Evolutionary conservation across 129 eudicot genomes (phyloP).

Genomic region (Artemisia annua): DNA sequence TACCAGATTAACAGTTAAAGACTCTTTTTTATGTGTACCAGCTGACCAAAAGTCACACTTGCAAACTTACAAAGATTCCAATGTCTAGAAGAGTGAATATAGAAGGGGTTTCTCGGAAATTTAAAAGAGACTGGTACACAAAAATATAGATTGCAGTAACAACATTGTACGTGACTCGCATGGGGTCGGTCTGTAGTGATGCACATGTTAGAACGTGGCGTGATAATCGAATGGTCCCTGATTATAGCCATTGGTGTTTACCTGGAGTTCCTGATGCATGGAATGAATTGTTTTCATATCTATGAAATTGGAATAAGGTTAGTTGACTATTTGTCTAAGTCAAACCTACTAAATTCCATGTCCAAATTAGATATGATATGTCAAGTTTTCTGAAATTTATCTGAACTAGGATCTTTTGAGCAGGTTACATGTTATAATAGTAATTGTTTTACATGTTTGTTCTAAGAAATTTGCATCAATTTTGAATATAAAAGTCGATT

Average conservation of each 20-base stretch:
- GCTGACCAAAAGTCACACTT: constrained; percentile 55
- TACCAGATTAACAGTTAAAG: too few species aligned
- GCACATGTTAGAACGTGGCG: constrained; percentile 93
- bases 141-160: constrained; percentile 60
- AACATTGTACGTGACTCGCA: constrained; percentile 73
- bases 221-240: background rate
- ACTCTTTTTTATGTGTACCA: constrained; percentile 25
- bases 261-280: constrained; percentile 23
- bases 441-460: too few species aligned
- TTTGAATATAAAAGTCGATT: background rate
- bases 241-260: too few species aligned
- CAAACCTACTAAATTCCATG: background rate
- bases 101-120: constrained; percentile 56
- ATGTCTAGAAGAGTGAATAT: constrained; percentile 33
- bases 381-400: constrained; percentile 1
- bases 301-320: background rate
- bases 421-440: too few species aligned
- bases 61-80: constrained; percentile 67
- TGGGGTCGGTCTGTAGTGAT: constrained; percentile 83
- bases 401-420: background rate
- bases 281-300: constrained; percentile 72
- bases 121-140: constrained; percentile 47
- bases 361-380: background rate
- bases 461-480: too few species aligned
- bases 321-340: constrained; percentile 12